A percentile compares a stretch with the other conserved stretches of the same genome.
Conservation (phyloP, 306 rosid genomes). For the Vigna angularis region DNA sequence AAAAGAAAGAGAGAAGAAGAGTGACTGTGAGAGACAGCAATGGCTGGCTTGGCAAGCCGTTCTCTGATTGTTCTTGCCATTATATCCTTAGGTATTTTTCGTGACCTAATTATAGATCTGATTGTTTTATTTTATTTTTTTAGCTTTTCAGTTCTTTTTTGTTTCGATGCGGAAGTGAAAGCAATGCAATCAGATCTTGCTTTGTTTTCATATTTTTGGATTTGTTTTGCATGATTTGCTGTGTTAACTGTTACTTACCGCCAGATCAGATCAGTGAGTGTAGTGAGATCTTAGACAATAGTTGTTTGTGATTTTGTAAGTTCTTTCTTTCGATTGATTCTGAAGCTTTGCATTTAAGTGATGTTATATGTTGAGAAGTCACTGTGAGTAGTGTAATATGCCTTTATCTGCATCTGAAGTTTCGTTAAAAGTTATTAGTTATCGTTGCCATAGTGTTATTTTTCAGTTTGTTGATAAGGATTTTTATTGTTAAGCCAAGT, state of each 20-base stretch:
- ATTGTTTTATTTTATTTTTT: background rate
- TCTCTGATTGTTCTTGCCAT: constrained; percentile 75
- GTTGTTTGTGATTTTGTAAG: constrained; percentile 12
- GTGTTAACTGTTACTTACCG: background rate
- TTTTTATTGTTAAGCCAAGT: background rate
- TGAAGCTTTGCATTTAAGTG: background rate
- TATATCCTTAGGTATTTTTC: constrained; percentile 64
- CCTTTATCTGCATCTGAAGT: background rate
- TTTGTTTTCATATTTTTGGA: constrained; percentile 1
- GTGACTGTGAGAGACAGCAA: constrained; percentile 39
- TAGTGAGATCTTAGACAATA: background rate
- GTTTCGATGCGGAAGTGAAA: background rate
- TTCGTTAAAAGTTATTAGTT: background rate
- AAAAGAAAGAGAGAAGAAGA: background rate
- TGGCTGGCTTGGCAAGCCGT: constrained; percentile 76
- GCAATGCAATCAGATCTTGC: constrained; percentile 51
- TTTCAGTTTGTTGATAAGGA: background rate
- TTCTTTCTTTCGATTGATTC: background rate
- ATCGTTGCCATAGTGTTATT: too few relatives aligned
- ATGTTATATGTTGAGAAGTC: background rate
- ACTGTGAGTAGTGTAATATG: background rate
- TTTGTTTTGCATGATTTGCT: background rate
- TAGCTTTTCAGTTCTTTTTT: background rate
- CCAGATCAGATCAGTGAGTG: background rate
- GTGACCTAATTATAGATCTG: constrained; percentile 53